These are phyloP conservation scores for Melanopsichium pennsylvanicum DNA, from an alignment of 1,284 basidiomycete species.

Conservation along the genomic window DNA sequence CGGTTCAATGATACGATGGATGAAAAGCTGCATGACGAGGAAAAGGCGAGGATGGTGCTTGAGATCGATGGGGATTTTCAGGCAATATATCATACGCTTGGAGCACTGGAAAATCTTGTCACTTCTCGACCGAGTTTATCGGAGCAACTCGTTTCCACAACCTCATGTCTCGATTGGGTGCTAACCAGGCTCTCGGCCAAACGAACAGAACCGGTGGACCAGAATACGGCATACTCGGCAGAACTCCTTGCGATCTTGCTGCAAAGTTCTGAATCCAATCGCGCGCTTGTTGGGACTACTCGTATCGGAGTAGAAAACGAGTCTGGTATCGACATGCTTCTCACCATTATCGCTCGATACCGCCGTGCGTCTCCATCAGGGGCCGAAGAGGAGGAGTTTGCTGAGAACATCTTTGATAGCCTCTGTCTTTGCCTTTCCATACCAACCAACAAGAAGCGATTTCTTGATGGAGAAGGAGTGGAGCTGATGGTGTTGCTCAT, in stretches of 20 bases:
- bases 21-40: background rate
- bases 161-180: conserved; percentile 80
- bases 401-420: conserved; percentile 93
- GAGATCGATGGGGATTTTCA: conserved; percentile 51
- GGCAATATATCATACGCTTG: conserved; percentile 66
- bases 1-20: conserved; percentile 51
- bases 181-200: conserved; percentile 71
- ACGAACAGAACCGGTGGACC: conserved; percentile 29
- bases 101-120: conserved; percentile 90
- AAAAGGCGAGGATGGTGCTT: conserved; percentile 12
- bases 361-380: conserved; percentile 81
- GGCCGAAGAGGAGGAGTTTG: conserved; percentile 91
- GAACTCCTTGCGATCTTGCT: conserved; percentile 84
- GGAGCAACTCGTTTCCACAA: conserved; percentile 75
- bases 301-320: conserved; percentile 63
- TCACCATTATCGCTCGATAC: conserved; percentile 78
- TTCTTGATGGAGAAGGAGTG: conserved; percentile 84
- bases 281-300: conserved; percentile 7
- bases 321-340: conserved; percentile 79
- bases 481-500: conserved; percentile 97
- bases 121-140: conserved; percentile 79
- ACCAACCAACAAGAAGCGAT: conserved; percentile 11
- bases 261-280: conserved; percentile 68
- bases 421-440: conserved; percentile 77
- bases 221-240: conserved; percentile 67